These are phyloP conservation scores for Neoscytalidium dimidiatum DNA, from an alignment of 2,329 filamentous ascomycete species.

Conservation along the genomic window DNA sequence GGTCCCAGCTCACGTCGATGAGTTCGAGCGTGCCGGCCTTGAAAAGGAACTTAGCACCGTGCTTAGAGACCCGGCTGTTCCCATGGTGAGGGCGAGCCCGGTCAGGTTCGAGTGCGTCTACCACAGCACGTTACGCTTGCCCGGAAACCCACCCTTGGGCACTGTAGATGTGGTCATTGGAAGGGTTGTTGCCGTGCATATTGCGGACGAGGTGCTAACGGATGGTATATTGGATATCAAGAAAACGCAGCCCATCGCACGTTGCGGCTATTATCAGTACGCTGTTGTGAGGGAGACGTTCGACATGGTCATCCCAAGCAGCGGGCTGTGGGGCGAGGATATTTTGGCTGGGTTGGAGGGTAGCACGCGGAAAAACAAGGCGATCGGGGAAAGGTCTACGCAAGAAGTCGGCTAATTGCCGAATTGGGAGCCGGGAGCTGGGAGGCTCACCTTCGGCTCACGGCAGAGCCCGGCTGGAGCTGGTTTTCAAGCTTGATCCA, in stretches of 20 bases:
- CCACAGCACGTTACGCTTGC: slow-evolving; percentile 56
- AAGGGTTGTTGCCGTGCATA: slow-evolving; percentile 58
- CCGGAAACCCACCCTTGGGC: slow-evolving; percentile 60
- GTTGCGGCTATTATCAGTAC: slow-evolving; percentile 64
- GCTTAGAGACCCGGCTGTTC: slow-evolving; percentile 24
- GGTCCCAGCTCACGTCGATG: slow-evolving; percentile 52
- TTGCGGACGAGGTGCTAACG: slow-evolving; percentile 57
- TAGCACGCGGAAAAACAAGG: slow-evolving; percentile 29
- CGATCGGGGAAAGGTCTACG: background rate
- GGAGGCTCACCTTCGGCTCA: too few species aligned
- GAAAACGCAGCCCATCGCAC: slow-evolving; percentile 61
- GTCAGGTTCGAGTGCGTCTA: slow-evolving; percentile 30
- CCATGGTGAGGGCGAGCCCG: slow-evolving; percentile 40
- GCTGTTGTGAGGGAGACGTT: slow-evolving; percentile 58
- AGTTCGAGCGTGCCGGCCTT: slow-evolving; percentile 54
- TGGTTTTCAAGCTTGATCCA: too few species aligned
- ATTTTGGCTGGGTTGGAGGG: slow-evolving; percentile 43
- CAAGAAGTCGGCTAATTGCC: too few species aligned
- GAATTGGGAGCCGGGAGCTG: too few species aligned
- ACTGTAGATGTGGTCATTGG: slow-evolving; percentile 61
- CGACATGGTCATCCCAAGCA: slow-evolving; percentile 56
- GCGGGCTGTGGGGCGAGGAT: slow-evolving; percentile 31
- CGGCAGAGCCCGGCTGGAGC: too few species aligned
- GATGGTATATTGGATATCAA: slow-evolving; percentile 57
- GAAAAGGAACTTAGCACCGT: slow-evolving; percentile 49